Conservation (phyloP, 345 rosid species). For the Ailanthus altissimus region DNA sequence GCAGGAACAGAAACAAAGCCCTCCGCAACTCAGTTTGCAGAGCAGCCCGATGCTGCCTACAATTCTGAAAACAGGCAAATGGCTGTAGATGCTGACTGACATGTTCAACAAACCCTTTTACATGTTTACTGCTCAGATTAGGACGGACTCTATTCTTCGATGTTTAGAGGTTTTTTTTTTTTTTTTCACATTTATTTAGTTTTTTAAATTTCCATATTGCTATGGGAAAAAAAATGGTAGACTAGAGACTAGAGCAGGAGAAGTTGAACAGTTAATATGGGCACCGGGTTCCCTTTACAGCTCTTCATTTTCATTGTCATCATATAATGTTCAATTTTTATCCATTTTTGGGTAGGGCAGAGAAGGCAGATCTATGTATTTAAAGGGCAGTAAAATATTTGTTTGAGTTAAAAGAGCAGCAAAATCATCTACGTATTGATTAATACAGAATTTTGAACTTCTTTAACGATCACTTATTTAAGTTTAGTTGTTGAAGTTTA, state of each 20-base stretch:
- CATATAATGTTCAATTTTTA: not conserved
- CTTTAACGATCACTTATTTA: no score
- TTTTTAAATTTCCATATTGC: not conserved
- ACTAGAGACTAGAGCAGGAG: not conserved
- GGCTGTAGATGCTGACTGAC: constrained; percentile 52
- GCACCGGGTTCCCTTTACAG: not conserved
- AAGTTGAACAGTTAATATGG: not conserved
- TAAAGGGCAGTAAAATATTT: not conserved
- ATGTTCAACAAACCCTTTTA: constrained; percentile 26
- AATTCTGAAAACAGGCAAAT: constrained; percentile 44
- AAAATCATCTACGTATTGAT: no score
- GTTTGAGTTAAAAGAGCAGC: no score
- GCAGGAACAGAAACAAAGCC: constrained; percentile 40
- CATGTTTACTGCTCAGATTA: no score
- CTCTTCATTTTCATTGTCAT: not conserved
- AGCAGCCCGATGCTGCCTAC: constrained; percentile 33
- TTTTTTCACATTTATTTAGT: not conserved
- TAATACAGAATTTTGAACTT: no score
- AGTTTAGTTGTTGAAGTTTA: no score
- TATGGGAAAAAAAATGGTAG: not conserved
- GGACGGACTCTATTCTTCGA: no score
- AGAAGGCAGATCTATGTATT: not conserved
- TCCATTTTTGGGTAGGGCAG: not conserved
- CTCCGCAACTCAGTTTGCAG: constrained; percentile 30
- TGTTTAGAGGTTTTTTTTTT: not conserved